Evolutionary conservation across 441 rosid genomes (phyloP), one percentile per base, ranked within the genome.

Genomic region (Populus hybrid): DNA sequence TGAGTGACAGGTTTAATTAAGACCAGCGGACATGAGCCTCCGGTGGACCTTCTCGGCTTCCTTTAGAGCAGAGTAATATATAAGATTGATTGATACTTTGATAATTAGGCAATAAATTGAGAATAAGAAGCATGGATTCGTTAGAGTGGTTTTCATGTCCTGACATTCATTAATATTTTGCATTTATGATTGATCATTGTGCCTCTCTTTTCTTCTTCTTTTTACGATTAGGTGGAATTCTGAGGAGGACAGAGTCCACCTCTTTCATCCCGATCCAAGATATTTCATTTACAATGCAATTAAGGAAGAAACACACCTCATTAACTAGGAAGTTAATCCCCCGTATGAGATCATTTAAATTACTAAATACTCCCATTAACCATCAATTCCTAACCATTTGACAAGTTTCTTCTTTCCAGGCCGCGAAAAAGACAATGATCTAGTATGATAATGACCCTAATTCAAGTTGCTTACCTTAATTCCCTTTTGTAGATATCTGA

Each of bases 1-100:
- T 69, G 72, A 75, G 75, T 53, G 81, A 81, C 79, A 83, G 57
- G 73, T 69, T 73, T 46, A 70, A 65, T 69, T 57, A 59, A 72
- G 77, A 81, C 76, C 77, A 74, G 64, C 70, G 73, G 73, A 76
- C 83, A 61, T 28, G 67, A 79, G 69, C 75, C 81, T 69, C 46
- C 21, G 71, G 85, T 79, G 90, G 88, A 81, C 88, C 84, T 40
- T 59, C 75, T 78, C n/a, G 6, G 87, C 73, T 50, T 73, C 82
- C 79, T 76, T 84, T 30, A 57, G 75, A 66, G 67, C 75, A 69
- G 67, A 78, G 67, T 30, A 61, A 67, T 71, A 72, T 35, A 32
- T 21, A 72, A 69, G 24, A 23, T 77, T 72, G 87, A 85, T 83
- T 10, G 40, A 35, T 87, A 83, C 85, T 19, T 23, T 67, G 80